Evolutionary conservation across 192 early-diverging fungal species (phyloP).

Genomic region (Chytriomyces hyalinus): DNA sequence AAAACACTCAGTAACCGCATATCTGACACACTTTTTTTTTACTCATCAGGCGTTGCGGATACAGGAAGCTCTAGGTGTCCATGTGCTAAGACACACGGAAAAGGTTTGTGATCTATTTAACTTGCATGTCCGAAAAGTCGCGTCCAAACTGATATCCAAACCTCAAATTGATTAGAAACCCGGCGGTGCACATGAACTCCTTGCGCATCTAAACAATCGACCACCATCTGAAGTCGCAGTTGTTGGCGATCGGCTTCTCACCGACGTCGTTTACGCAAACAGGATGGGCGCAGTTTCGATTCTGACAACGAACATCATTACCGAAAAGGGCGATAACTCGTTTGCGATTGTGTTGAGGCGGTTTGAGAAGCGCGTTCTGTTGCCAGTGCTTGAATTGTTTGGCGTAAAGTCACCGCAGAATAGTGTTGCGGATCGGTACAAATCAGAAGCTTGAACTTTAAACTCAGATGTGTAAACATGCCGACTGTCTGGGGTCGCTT

Average conservation of each 20-base stretch:
- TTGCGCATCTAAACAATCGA: conserved; percentile 48
- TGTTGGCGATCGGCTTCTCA: conserved; percentile 86
- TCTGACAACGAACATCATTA: conserved; percentile 70
- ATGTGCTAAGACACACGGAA: conserved; percentile 53
- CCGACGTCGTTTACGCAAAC: conserved; percentile 88
- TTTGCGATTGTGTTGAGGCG: conserved; percentile 57
- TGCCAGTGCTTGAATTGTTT: background rate
- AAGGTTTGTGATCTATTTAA: conserved; percentile 17
- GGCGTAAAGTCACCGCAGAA: background rate
- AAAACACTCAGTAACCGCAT: background rate
- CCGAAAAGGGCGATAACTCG: conserved; percentile 77
- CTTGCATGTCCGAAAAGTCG: background rate
- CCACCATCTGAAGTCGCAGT: conserved; percentile 66
- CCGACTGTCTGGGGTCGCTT: background rate
- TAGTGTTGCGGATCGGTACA: background rate
- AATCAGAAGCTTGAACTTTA: too few relatives aligned
- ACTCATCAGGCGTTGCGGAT: conserved; percentile 46
- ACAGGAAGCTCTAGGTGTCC: conserved; percentile 53
- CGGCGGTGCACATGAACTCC: conserved; percentile 66
- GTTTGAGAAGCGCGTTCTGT: conserved; percentile 15
- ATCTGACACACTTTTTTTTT: background rate
- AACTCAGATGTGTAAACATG: too few relatives aligned
- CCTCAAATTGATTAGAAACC: conserved; percentile 67
- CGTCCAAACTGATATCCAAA: conserved; percentile 41
- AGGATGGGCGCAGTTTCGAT: conserved; percentile 72